Evolutionary conservation across 805 yeast genomes (phyloP).

Genomic region (Candida loeiensis): DNA sequence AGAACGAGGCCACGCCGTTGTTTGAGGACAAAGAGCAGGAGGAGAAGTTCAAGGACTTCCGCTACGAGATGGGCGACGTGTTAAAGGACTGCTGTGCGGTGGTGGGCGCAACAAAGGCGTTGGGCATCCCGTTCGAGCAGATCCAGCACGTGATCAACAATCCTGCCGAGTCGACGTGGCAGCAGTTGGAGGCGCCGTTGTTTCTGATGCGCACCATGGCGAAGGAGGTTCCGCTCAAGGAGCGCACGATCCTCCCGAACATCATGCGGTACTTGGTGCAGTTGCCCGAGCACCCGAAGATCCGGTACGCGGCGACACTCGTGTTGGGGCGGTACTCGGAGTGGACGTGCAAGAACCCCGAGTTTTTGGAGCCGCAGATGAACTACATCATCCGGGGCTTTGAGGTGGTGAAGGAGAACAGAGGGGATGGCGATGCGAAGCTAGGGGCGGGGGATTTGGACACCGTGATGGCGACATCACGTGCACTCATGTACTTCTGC

Average conservation of each 20-base stretch:
- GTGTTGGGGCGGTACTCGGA: conserved; percentile 94
- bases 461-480: conserved; percentile 81
- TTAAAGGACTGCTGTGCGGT: conserved; percentile 92
- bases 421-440: conserved; percentile 6
- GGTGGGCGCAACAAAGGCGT: conserved; percentile 69
- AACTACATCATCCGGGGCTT: conserved; percentile 82
- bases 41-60: conserved; percentile 88
- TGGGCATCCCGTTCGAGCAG: conserved; percentile 64
- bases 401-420: conserved; percentile 14
- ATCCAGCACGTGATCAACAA: conserved; percentile 43
- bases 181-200: conserved; percentile 81
- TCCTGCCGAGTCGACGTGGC: conserved; percentile 58
- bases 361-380: conserved; percentile 74
- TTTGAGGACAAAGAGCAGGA: conserved; percentile 78
- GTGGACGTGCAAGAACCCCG: conserved; percentile 89
- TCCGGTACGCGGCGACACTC: conserved; percentile 88
- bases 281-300: conserved; percentile 80
- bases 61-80: conserved; percentile 98
- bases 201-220: conserved; percentile 94
- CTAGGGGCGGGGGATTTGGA: conserved; percentile 27
- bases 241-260: conserved; percentile 65
- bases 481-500: conserved; percentile 91
- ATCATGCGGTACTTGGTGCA: conserved; percentile 66
- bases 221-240: conserved; percentile 70
- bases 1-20: conserved; percentile 28